phyloP scores from a whole-genome alignment of 1,284 basidiomycete genomes.

The Grifola frondosa region DNA sequence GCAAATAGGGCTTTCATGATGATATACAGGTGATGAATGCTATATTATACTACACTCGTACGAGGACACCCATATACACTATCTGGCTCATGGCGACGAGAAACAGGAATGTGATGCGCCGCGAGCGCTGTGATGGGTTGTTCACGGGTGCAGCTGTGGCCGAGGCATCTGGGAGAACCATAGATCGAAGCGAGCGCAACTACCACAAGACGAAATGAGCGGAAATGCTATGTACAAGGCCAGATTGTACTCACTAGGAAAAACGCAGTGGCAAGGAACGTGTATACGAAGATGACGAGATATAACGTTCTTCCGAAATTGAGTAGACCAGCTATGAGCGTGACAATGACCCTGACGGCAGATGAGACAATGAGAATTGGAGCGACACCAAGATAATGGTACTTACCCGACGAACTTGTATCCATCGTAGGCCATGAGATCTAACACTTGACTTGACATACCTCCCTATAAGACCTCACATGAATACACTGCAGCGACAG shows the following conservation, averaged over 20 bases:
- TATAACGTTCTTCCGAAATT: constrained; percentile 65
- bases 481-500: neutral
- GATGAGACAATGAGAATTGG: constrained; percentile 4
- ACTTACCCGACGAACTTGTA: constrained; percentile 96
- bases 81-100: constrained; percentile 77
- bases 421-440: constrained; percentile 82
- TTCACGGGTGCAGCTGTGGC: constrained; percentile 64
- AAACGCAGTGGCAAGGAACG: constrained; percentile 88
- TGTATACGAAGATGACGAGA: constrained; percentile 76
- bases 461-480: constrained; percentile 23
- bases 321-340: constrained; percentile 62
- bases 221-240: neutral
- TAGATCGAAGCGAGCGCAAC: constrained; percentile 89
- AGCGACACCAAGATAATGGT: neutral
- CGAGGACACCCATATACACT: constrained; percentile 77
- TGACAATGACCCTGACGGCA: constrained; percentile 63
- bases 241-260: constrained; percentile 77
- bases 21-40: no score
- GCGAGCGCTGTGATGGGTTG: constrained; percentile 70
- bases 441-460: constrained; percentile 70
- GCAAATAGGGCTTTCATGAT: no score
- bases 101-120: constrained; percentile 87
- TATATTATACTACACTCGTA: no score
- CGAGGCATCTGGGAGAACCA: constrained; percentile 74
- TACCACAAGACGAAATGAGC: constrained; percentile 30